Base-by-base conservation (phyloP, 345 rosid genomes). In the Linum lewisii region DNA sequence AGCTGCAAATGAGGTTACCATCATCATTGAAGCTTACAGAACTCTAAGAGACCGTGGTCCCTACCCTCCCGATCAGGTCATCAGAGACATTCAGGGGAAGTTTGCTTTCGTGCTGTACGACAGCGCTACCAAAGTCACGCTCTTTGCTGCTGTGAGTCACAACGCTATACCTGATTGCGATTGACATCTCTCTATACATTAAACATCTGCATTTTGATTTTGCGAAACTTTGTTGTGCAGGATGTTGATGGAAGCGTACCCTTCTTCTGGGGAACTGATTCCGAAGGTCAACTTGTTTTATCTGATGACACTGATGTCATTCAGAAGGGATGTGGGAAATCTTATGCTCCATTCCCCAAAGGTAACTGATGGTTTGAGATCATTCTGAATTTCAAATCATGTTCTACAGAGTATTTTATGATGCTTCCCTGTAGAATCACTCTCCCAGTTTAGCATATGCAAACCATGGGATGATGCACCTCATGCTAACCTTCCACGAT, bases 31-130 rank as follows among this genome's bases (percentile, higher is more conserved):
- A 77, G 95, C 99, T 19, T 94, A 81, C 60, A 79, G 96, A 73
- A 81, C 96, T 36, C 95, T 90, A 23, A 81, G 97, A 64, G 99
- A 94, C 62, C 86, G 99, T 56, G 95, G 99, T 63, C 97, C 97
- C 20, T 94, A 94, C 62, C 86, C 97, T 57, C 87, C 88, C 0
- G 96, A 87, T 66, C 99, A 87, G 78, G 99, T 94, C 29, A 88
- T 90, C 32, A 80, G 83, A 82, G 96, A 85, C 54, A 69, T 94
- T 37, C 76, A 74, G 20, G 96, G 99, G 50, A 90, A 82, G 63
- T 94, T 76, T 63, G 83, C 86, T 0, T 90, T 90, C 58, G 58
- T 85, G 54, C 81, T 90, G 65, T 90, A 62, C n/a, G 99, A 94
- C 65, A 73, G 84, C 73, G 57, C 85, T 56, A 72, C 88, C 0